phyloP scores from a whole-genome alignment of 257 asterid species.

The Jaltomata sinuosa region DNA sequence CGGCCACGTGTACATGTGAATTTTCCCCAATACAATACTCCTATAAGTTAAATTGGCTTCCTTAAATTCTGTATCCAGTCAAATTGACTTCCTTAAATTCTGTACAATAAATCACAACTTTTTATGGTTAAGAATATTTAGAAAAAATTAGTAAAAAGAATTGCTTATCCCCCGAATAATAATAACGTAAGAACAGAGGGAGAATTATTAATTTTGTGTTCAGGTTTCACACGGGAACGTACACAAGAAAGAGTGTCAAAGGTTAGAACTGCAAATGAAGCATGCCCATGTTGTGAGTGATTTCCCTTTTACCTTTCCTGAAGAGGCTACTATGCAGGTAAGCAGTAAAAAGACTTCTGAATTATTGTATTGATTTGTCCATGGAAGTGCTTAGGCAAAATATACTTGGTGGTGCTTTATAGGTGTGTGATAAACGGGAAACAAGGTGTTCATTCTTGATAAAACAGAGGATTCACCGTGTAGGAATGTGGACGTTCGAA shows the following conservation, averaged over 20 bases:
- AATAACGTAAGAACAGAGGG: not conserved
- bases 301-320: constrained; percentile 69
- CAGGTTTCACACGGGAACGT: constrained; percentile 63
- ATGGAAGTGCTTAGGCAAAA: not conserved
- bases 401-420: not conserved
- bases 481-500: constrained; percentile 82
- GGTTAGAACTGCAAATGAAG: constrained; percentile 69
- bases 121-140: not conserved
- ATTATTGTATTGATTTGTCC: not conserved
- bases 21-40: no score
- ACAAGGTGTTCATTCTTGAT: constrained; percentile 51
- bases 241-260: constrained; percentile 70
- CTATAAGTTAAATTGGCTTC: not conserved
- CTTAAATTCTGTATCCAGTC: not conserved
- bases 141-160: not conserved
- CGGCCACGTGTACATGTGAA: no score
- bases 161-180: not conserved
- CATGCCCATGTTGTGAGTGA: constrained; percentile 31
- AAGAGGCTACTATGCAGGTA: constrained; percentile 38
- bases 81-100: not conserved
- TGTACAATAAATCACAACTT: not conserved
- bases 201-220: not conserved
- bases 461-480: constrained; percentile 42
- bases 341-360: not conserved
- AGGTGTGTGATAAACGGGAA: constrained; percentile 27